phyloP scores from a whole-genome alignment of 352 stramenopile genomes.

The Globisporangium nagaii region DNA sequence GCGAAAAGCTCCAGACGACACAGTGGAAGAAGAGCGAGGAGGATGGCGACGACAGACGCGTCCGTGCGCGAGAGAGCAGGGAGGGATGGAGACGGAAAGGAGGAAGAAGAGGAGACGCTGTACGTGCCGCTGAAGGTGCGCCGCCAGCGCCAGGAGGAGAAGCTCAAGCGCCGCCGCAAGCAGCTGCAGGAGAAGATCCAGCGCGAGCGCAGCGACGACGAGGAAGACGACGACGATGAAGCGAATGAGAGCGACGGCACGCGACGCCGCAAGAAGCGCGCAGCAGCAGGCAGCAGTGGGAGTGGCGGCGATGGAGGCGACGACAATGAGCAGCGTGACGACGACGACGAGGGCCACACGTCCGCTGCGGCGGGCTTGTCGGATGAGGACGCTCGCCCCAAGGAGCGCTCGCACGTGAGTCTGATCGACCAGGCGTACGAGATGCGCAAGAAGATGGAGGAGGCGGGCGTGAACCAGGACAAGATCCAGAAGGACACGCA shows the following conservation, averaged over 20 bases:
- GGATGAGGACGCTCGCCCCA: constrained; percentile 5
- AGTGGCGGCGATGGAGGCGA: constrained; percentile 7
- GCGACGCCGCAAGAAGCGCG: constrained; percentile 3
- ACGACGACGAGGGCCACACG: constrained; percentile 9
- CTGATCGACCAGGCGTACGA: constrained; percentile 81
- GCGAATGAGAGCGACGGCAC: constrained; percentile 1
- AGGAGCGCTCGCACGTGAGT: constrained; percentile 58
- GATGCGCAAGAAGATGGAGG: constrained; percentile 74
- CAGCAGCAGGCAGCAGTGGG: neutral
- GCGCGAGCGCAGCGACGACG: constrained; percentile 29
- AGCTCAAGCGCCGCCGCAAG: constrained; percentile 41
- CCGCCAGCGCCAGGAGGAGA: constrained; percentile 61
- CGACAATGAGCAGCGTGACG: neutral
- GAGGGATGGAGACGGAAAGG: neutral
- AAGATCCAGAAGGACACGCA: constrained; percentile 76
- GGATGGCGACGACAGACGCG: constrained; percentile 2
- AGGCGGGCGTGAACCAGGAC: constrained; percentile 72
- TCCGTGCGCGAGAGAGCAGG: constrained; percentile 1
- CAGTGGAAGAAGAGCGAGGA: neutral
- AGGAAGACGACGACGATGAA: constrained; percentile 15
- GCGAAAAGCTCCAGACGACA: neutral
- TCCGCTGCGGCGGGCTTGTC: constrained; percentile 5
- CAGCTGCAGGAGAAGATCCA: constrained; percentile 49
- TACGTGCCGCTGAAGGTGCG: constrained; percentile 82
- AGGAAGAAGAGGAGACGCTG: constrained; percentile 33